Evolutionary conservation across 1,284 basidiomycete genomes (phyloP).

Genomic region (Bondarzewia mesenterica): DNA sequence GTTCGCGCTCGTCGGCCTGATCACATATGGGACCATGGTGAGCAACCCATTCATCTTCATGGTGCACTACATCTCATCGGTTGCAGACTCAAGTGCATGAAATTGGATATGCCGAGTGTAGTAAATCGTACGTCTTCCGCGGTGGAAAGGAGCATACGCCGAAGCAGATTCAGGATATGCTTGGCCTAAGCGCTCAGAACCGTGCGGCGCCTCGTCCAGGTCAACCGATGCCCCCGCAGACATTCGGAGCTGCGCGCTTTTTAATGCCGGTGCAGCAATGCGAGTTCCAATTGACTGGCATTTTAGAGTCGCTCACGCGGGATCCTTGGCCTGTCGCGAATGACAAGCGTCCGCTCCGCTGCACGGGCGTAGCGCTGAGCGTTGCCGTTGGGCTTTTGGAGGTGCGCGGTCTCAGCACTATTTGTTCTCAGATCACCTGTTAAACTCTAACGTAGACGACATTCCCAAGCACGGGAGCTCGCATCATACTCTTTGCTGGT

Average conservation of each 20-base stretch:
- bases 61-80: background rate
- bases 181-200: constrained; percentile 75
- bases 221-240: constrained; percentile 79
- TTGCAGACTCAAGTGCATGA: constrained; percentile 94
- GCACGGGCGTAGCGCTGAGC: constrained; percentile 91
- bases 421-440: background rate
- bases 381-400: constrained; percentile 95
- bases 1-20: constrained; percentile 89
- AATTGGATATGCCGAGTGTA: constrained; percentile 93
- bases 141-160: constrained; percentile 97
- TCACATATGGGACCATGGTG: constrained; percentile 97
- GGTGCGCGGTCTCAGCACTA: constrained; percentile 28
- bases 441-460: constrained; percentile 47
- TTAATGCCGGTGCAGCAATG: constrained; percentile 88
- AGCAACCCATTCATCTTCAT: constrained; percentile 17
- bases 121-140: constrained; percentile 98
- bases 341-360: constrained; percentile 92
- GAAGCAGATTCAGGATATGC: constrained; percentile 99
- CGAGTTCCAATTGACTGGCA: constrained; percentile 95
- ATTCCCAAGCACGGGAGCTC: constrained; percentile 92
- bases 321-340: constrained; percentile 98
- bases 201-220: constrained; percentile 79
- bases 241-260: constrained; percentile 88
- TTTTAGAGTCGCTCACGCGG: constrained; percentile 83
- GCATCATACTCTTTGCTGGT: constrained; percentile 96